phyloP scores from a whole-genome alignment of 495 filamentous ascomycete species.

The Penicillium dipodomyicola region DNA sequence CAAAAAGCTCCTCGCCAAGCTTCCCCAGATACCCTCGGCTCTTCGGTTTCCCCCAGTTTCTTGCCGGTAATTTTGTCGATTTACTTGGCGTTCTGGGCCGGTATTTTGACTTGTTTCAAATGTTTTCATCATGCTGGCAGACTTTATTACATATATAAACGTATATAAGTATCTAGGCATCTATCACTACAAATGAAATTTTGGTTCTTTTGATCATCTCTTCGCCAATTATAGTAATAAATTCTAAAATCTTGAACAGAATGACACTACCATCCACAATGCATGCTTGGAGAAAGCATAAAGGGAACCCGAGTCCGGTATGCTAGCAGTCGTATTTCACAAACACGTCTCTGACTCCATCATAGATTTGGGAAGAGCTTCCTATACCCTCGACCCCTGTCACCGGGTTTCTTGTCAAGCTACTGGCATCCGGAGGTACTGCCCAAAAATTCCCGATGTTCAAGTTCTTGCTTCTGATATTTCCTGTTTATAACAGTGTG shows the following conservation, averaged over 20 bases:
- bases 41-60: not conserved
- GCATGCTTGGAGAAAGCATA: conserved; percentile 28
- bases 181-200: not conserved
- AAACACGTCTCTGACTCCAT: not conserved
- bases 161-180: not conserved
- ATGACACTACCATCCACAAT: conserved; percentile 11
- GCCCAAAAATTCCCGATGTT: too few relatives aligned
- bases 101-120: not conserved
- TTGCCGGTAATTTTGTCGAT: not conserved
- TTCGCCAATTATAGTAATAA: not conserved
- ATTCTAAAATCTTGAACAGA: not conserved
- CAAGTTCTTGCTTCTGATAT: not conserved
- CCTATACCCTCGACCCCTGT: conserved; percentile 15
- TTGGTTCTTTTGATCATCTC: too few relatives aligned
- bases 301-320: conserved; percentile 20
- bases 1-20: not conserved
- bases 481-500: conserved; percentile 12
- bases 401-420: conserved; percentile 18
- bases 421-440: conserved; percentile 23
- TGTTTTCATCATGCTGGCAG: not conserved
- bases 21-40: not conserved
- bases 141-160: too few relatives aligned
- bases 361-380: conserved; percentile 22
- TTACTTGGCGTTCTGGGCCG: not conserved
- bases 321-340: not conserved